Conservation (phyloP, 169 alveolate species). For the Plasmodium billcollinsi region DNA sequence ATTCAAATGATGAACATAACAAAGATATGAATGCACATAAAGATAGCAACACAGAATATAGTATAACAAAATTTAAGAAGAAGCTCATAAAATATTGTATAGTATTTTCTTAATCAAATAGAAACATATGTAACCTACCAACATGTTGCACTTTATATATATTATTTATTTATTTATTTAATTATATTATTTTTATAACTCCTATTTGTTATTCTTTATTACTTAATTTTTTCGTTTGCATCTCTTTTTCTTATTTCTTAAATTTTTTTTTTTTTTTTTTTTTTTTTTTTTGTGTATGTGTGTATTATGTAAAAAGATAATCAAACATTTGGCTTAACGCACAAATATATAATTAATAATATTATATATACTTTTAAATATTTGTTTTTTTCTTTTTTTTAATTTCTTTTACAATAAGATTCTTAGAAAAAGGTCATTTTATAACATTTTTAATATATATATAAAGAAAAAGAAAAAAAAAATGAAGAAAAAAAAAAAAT, state of each 20-base stretch:
- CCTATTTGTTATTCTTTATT: not conserved
- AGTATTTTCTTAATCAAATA: slow-evolving; percentile 38
- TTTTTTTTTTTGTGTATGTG: not conserved
- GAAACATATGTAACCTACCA: not conserved
- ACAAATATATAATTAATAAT: too few species aligned
- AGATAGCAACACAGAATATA: slow-evolving; percentile 10
- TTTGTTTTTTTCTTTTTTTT: too few species aligned
- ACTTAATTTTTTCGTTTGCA: not conserved
- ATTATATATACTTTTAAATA: too few species aligned
- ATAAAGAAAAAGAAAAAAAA: too few species aligned
- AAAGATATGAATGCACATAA: not conserved
- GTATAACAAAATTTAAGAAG: slow-evolving; percentile 69
- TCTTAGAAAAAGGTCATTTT: too few species aligned
- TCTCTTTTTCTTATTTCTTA: not conserved
- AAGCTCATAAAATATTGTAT: slow-evolving; percentile 56
- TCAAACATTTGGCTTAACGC: too few species aligned
- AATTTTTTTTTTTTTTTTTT: not conserved
- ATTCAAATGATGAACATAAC: not conserved
- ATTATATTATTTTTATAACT: not conserved
- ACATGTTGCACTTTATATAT: not conserved
- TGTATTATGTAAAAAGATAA: not conserved
- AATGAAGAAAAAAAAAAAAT: too few species aligned
- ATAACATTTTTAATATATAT: too few species aligned
- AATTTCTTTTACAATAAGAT: too few species aligned
- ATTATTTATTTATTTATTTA: not conserved